Percentiles rank a stretch among this genome's conserved stretches.
phyloP scores from a whole-genome alignment of 441 rosid species.

The Capsella rubella region DNA sequence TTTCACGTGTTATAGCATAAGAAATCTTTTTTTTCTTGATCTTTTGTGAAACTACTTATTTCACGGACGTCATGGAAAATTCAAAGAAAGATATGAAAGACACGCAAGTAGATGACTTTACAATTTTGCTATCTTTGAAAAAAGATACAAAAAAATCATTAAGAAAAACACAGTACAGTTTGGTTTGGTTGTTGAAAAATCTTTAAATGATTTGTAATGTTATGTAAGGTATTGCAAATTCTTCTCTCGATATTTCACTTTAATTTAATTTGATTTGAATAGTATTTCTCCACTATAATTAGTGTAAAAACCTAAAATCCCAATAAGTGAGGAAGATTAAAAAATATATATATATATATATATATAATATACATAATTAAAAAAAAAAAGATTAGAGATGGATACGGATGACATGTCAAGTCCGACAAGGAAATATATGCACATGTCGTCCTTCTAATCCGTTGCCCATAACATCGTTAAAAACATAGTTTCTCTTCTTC shows the following conservation, averaged over 20 bases:
- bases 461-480: slow-evolving; percentile 21
- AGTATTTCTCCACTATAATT: slow-evolving; percentile 24
- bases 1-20: slow-evolving; percentile 17
- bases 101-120: slow-evolving; percentile 39
- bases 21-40: not conserved
- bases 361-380: too few species aligned
- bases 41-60: not conserved
- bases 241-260: not conserved
- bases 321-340: slow-evolving; percentile 18
- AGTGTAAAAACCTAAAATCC: slow-evolving; percentile 7
- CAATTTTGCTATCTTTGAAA: slow-evolving; percentile 13
- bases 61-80: slow-evolving; percentile 33
- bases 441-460: slow-evolving; percentile 39
- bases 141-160: slow-evolving; percentile 14
- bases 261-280: not conserved
- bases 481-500: slow-evolving; percentile 8
- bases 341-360: not conserved
- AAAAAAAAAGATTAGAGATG: slow-evolving; percentile 11
- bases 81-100: slow-evolving; percentile 27
- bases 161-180: slow-evolving; percentile 20
- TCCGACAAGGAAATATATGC: slow-evolving; percentile 38
- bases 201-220: slow-evolving; percentile 16
- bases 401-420: slow-evolving; percentile 46
- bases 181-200: slow-evolving; percentile 33
- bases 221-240: not conserved